Base-by-base conservation (phyloP, 495 filamentous ascomycete species). In the Usnea hakonensis region DNA sequence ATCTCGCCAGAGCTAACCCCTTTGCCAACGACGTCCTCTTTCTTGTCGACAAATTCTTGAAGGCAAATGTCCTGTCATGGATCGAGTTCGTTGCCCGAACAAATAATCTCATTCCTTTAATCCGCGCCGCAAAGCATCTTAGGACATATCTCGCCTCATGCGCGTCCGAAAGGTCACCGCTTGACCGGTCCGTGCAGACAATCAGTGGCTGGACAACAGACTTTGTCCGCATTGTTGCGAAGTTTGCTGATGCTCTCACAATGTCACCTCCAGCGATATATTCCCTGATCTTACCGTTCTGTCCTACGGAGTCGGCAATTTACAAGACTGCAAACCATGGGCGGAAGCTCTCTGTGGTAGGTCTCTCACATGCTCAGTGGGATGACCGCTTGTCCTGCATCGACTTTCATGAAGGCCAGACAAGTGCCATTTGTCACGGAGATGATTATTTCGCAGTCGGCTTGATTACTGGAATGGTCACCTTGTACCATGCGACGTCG, bases 21-120 rank as follows among this genome's bases (percentile, higher is more conserved):
- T 55, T 52, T 26, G 38, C 64, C 5, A 41, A 57, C 32, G 52
- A 63, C 16, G 21, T 63, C 32, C 33, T 63, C 28, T 3, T 57
- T 30, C 37, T 58, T 14, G 48, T 76, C 10, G 50, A 63, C 33
- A 56, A 58, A 32, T 76, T 78, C 57, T 65, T 77, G 9, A 57
- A 68, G 36, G 46, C 46, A 2, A 75, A 74, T 63, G 64, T 73
- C 11, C 57, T 76, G 0, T 67, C 70, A 3, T 78, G 76, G 76
- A 74, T 78, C 7, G 75, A 78, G 62, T 26, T 41, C 38, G 53
- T 75, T 46, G 74, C 73, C 28, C 54, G 60, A 43, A 66, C 37
- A 14, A 17, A 61, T 56, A 60, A 74, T 54, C 62, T 77, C 40
- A 52, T 50, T 46, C 58, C 43, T 23, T 55, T 78, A 14, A 72